phyloP scores from a whole-genome alignment of 306 rosid genomes.

The Datisca glomerata region DNA sequence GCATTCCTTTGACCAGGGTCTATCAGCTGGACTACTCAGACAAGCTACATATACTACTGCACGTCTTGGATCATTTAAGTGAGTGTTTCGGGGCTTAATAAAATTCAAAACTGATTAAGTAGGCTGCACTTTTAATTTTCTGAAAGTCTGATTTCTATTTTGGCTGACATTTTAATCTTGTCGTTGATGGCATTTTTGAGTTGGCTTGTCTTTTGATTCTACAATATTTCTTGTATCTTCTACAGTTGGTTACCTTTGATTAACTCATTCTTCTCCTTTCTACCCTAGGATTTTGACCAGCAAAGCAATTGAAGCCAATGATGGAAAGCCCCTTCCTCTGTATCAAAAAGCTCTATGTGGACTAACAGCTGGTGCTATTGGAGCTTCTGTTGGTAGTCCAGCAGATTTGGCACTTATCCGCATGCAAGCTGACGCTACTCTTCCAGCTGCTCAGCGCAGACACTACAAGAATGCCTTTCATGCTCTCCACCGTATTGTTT shows the following conservation, averaged over 20 bases:
- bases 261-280: slow-evolving; percentile 1
- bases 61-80: slow-evolving; percentile 91
- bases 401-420: slow-evolving; percentile 96
- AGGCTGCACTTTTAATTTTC: not conserved
- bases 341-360: slow-evolving; percentile 97
- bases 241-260: no score
- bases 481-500: slow-evolving; percentile 60
- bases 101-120: no score
- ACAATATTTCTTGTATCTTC: not conserved
- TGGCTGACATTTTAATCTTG: no score
- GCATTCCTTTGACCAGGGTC: slow-evolving; percentile 46
- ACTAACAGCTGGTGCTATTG: slow-evolving; percentile 97
- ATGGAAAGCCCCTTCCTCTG: slow-evolving; percentile 92
- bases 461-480: slow-evolving; percentile 85
- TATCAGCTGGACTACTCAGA: slow-evolving; percentile 89
- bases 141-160: no score
- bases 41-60: slow-evolving; percentile 98
- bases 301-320: slow-evolving; percentile 92
- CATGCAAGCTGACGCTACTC: slow-evolving; percentile 96
- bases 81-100: slow-evolving; percentile 17
- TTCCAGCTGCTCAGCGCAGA: slow-evolving; percentile 88
- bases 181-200: no score
- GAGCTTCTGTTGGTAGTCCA: slow-evolving; percentile 84
- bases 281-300: slow-evolving; percentile 51
- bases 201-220: not conserved